phyloP scores from a whole-genome alignment of 768 basidiomycete species.

The Trametes elegans region DNA sequence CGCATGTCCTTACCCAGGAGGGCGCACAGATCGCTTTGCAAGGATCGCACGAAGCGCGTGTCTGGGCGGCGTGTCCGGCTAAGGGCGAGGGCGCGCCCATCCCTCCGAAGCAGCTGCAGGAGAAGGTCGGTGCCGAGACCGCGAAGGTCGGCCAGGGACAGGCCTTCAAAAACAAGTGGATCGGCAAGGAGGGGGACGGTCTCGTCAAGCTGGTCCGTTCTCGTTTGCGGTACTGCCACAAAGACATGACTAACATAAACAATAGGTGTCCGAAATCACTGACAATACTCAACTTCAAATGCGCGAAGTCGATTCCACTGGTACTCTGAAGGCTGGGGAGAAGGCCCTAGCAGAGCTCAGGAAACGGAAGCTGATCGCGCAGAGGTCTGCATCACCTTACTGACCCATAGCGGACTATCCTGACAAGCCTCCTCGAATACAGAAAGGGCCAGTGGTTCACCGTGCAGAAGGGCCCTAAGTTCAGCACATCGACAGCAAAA shows the following conservation, averaged over 20 bases:
- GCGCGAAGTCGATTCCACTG: slow-evolving; percentile 67
- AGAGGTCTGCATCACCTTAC: slow-evolving; percentile 55
- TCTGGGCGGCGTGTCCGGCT: slow-evolving; percentile 80
- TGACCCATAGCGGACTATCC: neutral
- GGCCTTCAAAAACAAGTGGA: slow-evolving; percentile 98
- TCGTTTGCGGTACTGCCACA: slow-evolving; percentile 44
- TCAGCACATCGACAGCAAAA: slow-evolving; percentile 89
- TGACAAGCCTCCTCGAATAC: slow-evolving; percentile 9
- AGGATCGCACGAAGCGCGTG: slow-evolving; percentile 94
- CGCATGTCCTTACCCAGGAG: slow-evolving; percentile 78
- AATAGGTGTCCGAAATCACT: slow-evolving; percentile 64
- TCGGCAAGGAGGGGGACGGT: slow-evolving; percentile 84
- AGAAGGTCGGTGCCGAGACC: slow-evolving; percentile 77
- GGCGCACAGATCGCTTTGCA: slow-evolving; percentile 72
- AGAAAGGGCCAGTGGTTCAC: slow-evolving; percentile 98
- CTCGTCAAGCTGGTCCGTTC: slow-evolving; percentile 86
- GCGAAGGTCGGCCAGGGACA: slow-evolving; percentile 93
- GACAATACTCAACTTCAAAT: slow-evolving; percentile 79
- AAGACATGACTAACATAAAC: neutral
- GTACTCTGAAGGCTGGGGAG: slow-evolving; percentile 72
- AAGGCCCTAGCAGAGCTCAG: slow-evolving; percentile 82
- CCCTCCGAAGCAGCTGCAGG: slow-evolving; percentile 65
- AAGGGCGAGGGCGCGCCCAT: slow-evolving; percentile 72
- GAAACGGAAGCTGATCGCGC: slow-evolving; percentile 85
- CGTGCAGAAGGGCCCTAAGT: slow-evolving; percentile 78